Percentiles rank a stretch among this genome's conserved stretches.
Conservation (phyloP, 257 asterid species). For the Fraxinus pennsylvanica region DNA sequence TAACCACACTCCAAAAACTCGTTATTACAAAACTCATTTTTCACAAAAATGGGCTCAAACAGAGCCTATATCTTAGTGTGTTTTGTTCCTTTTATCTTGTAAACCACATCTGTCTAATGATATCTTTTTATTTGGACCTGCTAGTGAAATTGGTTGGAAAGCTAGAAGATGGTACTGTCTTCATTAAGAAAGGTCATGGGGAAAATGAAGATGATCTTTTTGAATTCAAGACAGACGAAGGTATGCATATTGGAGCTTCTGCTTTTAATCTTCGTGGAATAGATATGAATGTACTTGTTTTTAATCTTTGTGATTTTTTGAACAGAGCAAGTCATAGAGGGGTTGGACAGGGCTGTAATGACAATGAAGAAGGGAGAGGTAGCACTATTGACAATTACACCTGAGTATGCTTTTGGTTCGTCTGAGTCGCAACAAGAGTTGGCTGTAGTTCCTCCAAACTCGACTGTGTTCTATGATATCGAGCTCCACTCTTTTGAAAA, state of each 20-base stretch:
- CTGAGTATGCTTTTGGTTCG: slow-evolving; percentile 71
- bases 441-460: slow-evolving; percentile 62
- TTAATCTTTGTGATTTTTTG: neutral
- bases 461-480: slow-evolving; percentile 55
- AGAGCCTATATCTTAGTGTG: too few relatives aligned
- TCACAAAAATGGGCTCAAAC: too few relatives aligned
- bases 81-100: too few relatives aligned
- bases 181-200: slow-evolving; percentile 48
- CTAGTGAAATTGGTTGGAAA: slow-evolving; percentile 65
- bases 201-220: slow-evolving; percentile 56
- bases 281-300: neutral
- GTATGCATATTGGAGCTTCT: slow-evolving; percentile 25
- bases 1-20: too few relatives aligned
- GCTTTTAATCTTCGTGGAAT: neutral
- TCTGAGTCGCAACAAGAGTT: slow-evolving; percentile 53
- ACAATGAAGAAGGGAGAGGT: slow-evolving; percentile 70
- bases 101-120: neutral
- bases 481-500: slow-evolving; percentile 67
- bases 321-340: slow-evolving; percentile 69
- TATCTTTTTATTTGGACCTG: slow-evolving; percentile 12
- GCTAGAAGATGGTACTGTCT: slow-evolving; percentile 64
- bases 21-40: too few relatives aligned
- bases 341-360: slow-evolving; percentile 58
- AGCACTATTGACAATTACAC: slow-evolving; percentile 50
- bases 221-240: slow-evolving; percentile 72